Evolutionary conservation across 805 yeast species (phyloP).

Genomic region (Torulaspora gathmanii): DNA sequence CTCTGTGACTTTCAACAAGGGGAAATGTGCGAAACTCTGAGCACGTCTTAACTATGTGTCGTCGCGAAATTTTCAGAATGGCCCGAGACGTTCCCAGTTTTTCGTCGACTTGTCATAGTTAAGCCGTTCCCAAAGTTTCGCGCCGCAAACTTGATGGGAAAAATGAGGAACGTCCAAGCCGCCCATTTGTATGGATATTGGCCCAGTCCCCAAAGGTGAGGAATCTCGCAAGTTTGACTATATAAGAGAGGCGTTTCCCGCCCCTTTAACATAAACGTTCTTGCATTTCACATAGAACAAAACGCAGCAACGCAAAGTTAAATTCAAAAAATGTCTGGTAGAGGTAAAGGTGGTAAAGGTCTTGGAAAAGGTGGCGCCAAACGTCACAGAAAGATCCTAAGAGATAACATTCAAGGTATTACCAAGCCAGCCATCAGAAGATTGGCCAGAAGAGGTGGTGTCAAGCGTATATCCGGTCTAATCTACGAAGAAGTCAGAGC

Average conservation of each 20-base stretch:
- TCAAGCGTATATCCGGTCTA: conserved; percentile 98
- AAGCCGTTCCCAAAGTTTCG: conserved; percentile 15
- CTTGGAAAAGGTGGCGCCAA: conserved; percentile 99
- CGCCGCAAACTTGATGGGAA: conserved; percentile 13
- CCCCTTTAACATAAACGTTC: neutral
- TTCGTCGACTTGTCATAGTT: conserved; percentile 18
- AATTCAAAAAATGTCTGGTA: conserved; percentile 75
- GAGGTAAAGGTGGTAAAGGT: conserved; percentile 99
- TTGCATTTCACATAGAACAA: conserved; percentile 7
- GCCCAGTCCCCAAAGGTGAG: conserved; percentile 1
- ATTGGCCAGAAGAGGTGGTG: conserved; percentile 99
- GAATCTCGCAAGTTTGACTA: neutral
- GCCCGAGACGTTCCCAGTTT: conserved; percentile 15
- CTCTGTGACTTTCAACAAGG: conserved; percentile 4
- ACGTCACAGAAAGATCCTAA: conserved; percentile 98
- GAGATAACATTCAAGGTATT: conserved; percentile 99
- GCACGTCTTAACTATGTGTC: conserved; percentile 15
- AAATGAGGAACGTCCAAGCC: conserved; percentile 9
- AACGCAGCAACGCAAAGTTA: conserved; percentile 12
- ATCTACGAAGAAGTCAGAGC: conserved; percentile 99
- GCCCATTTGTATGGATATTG: conserved; percentile 9
- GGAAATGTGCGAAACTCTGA: conserved; percentile 18
- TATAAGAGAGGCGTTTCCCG: neutral
- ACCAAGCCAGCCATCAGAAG: conserved; percentile 99
- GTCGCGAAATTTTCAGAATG: conserved; percentile 18